A percentile compares a stretch with the other conserved stretches of the same genome.
phyloP scores from a whole-genome alignment of 2,329 filamentous ascomycete genomes.

The Colletotrichum sp. region DNA sequence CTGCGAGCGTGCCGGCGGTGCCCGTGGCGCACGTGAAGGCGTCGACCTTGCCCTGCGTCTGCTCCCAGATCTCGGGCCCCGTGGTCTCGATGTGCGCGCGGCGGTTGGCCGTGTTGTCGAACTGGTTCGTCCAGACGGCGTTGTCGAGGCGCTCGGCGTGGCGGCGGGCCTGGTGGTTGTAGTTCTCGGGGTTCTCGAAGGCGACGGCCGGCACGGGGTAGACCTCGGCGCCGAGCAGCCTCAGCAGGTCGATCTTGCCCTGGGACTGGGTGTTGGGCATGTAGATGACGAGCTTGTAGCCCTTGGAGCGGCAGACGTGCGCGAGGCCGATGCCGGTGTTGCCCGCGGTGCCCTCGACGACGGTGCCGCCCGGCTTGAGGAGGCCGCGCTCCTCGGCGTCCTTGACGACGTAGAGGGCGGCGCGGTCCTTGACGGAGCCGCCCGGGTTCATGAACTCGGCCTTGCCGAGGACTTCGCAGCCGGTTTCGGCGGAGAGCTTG shows the following conservation, averaged over 20 bases:
- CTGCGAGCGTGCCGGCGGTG: conserved; percentile 90
- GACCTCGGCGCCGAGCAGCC: conserved; percentile 91
- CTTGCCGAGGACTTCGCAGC: conserved; percentile 94
- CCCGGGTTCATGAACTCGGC: conserved; percentile 99
- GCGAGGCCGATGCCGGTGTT: conserved; percentile 98
- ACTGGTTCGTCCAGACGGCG: conserved; percentile 98
- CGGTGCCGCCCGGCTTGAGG: conserved; percentile 84
- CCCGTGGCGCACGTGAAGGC: conserved; percentile 96
- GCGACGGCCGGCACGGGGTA: conserved; percentile 95
- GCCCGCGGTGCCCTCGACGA: conserved; percentile 95
- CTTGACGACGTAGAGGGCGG: conserved; percentile 90
- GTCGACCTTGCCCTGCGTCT: conserved; percentile 85
- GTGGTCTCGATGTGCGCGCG: conserved; percentile 96
- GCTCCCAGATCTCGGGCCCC: conserved; percentile 95
- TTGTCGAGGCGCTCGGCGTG: conserved; percentile 88
- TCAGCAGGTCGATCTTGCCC: conserved; percentile 93
- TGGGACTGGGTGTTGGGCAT: conserved; percentile 99
- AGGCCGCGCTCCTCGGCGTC: conserved; percentile 90
- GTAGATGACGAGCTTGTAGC: conserved; percentile 97
- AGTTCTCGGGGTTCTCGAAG: conserved; percentile 94
- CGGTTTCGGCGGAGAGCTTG: conserved; percentile 85
- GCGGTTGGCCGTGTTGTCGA: conserved; percentile 94
- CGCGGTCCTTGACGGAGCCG: conserved; percentile 94
- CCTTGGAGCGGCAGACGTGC: conserved; percentile 90
- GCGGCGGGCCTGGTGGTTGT: conserved; percentile 92